Base-by-base conservation (phyloP, 2,329 filamentous ascomycete species). In the Aspergillus brasiliensis region DNA sequence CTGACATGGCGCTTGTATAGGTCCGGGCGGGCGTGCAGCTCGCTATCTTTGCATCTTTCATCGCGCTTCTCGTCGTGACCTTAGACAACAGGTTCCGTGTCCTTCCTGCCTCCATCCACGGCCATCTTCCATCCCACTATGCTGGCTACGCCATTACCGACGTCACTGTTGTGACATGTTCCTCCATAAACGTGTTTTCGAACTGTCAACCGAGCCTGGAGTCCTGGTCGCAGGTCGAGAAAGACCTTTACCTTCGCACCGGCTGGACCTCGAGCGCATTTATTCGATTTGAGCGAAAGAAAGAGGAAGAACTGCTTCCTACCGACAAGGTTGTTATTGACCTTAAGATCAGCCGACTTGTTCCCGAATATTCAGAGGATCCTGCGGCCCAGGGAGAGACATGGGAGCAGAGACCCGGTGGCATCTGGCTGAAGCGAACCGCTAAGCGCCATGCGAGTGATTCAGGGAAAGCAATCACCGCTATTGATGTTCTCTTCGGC, bases 41-140 rank as follows among this genome's bases (percentile, higher is more conserved):
- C 72, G 81, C 84, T 65, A 81, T 86, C 59, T 82, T 92, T 59
- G 82, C 86, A 58, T 74, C 85, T 66, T 80, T 92, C 71, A 85
- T 89, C 67, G 81, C 94, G 67, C 73, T 93, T 69, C 78, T 94
- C 69, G 78, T 92, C 66, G 87, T 94, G 76, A 84, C 96, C 75
- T 88, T 97, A 80, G 93, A 97, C 79, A 91, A 88, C 72, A 91
- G 90, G 74, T 96, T 95, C 80, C 86, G 91, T 67, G 90, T 97
- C 61, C 86, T 97, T 37, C 93, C 93, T 44, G 87, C 88, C 70
- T 86, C 89, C 61, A 89, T 97, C 67, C 93, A 97, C 81, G 90
- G 87, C 74, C 91, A 94, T 76, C 87, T 96, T 70, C 93, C 93
- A 25, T 86, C 88, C 62, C 92, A 97, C 77, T 91, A 96, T 72